phyloP scores from a whole-genome alignment of 352 stramenopile genomes.

The Phytopythium mirpurense region DNA sequence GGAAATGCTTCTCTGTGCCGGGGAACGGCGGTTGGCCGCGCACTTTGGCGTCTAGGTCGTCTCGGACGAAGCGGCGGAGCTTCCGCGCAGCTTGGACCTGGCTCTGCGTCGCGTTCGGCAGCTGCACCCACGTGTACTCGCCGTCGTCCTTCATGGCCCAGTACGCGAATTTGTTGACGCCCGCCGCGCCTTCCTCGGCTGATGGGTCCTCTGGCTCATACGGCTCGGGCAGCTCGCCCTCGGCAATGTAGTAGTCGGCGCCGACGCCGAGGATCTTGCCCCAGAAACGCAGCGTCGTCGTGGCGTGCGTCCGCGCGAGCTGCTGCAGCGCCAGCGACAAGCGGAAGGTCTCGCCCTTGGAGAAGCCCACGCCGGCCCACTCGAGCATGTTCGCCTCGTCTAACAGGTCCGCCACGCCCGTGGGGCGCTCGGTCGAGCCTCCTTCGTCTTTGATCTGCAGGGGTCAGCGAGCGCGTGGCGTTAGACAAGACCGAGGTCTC shows the following conservation, averaged over 20 bases:
- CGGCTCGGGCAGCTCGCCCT: slow-evolving; percentile 50
- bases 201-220: slow-evolving; percentile 63
- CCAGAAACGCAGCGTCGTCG: slow-evolving; percentile 82
- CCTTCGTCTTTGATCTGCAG: slow-evolving; percentile 30
- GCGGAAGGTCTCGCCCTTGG: slow-evolving; percentile 66
- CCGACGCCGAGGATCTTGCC: slow-evolving; percentile 77
- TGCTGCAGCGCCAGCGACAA: slow-evolving; percentile 58
- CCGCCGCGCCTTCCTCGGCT: slow-evolving; percentile 56
- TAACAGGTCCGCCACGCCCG: slow-evolving; percentile 55
- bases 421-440: slow-evolving; percentile 27
- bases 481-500: neutral
- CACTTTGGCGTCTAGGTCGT: slow-evolving; percentile 78
- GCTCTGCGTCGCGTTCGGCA: slow-evolving; percentile 67
- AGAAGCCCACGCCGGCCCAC: slow-evolving; percentile 74
- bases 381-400: slow-evolving; percentile 83
- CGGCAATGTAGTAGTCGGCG: slow-evolving; percentile 80
- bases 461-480: neutral
- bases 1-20: slow-evolving; percentile 77
- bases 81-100: slow-evolving; percentile 79
- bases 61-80: slow-evolving; percentile 73
- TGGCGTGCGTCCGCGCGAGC: slow-evolving; percentile 46
- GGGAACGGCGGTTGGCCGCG: slow-evolving; percentile 86
- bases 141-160: slow-evolving; percentile 85
- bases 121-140: slow-evolving; percentile 75
- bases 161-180: slow-evolving; percentile 88